phyloP scores from a whole-genome alignment of 2,329 filamentous ascomycete species.

The Ophiostoma tasmaniense region DNA sequence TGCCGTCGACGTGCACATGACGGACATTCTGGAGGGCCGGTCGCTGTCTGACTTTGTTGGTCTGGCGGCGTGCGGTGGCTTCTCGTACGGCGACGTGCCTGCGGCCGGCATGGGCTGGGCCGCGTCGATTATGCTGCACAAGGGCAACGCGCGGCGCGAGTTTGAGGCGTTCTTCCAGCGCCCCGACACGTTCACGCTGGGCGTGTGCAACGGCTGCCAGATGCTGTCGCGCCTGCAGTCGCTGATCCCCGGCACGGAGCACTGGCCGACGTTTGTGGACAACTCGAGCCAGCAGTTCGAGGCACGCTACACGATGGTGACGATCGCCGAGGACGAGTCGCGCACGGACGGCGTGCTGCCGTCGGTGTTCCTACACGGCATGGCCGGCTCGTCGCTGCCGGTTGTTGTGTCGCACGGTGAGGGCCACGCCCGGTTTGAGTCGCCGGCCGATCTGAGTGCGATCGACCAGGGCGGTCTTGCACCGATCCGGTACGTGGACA shows the following conservation, averaged over 20 bases:
- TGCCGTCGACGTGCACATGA: constrained; percentile 93
- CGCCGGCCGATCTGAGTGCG: constrained; percentile 40
- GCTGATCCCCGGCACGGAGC: constrained; percentile 72
- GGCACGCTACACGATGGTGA: constrained; percentile 73
- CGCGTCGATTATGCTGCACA: constrained; percentile 79
- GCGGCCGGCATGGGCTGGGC: constrained; percentile 97
- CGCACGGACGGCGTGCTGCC: constrained; percentile 31
- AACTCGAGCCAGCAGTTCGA: constrained; percentile 88
- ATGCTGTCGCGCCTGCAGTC: constrained; percentile 79
- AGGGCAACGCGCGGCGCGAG: constrained; percentile 58
- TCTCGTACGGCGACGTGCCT: constrained; percentile 73
- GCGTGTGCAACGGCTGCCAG: constrained; percentile 96
- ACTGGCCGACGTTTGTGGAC: constrained; percentile 80
- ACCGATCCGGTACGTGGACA: constrained; percentile 78
- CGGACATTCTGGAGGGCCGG: constrained; percentile 71
- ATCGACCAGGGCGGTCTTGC: constrained; percentile 62
- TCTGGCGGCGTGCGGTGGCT: constrained; percentile 89
- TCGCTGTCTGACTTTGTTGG: constrained; percentile 78
- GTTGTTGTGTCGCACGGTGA: constrained; percentile 89
- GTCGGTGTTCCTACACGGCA: constrained; percentile 84
- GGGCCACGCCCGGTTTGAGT: constrained; percentile 65
- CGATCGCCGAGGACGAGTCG: constrained; percentile 53
- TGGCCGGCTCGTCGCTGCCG: constrained; percentile 72
- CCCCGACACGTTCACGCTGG: constrained; percentile 81
- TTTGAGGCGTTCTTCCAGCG: constrained; percentile 82